Evolutionary conservation across 2,329 filamentous ascomycete species (phyloP).

Genomic region (Zelopaecilomyces penicillatus): DNA sequence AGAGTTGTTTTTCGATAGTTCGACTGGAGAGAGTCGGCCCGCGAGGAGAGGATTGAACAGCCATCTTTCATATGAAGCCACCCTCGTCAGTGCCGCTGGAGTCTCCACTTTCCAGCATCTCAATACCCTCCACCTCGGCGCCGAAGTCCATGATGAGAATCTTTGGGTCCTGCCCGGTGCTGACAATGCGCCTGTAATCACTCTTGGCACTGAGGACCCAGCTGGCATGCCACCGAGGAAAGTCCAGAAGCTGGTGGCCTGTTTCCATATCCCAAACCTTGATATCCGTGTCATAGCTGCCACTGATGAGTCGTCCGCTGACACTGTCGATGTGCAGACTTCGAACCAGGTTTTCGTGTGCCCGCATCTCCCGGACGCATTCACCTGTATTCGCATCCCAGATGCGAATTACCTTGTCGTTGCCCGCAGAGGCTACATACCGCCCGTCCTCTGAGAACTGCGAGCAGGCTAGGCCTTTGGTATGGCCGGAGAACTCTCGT

Average conservation of each 20-base stretch:
- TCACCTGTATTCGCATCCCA: conserved; percentile 90
- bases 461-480: conserved; percentile 87
- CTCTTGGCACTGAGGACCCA: conserved; percentile 97
- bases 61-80: conserved; percentile 18
- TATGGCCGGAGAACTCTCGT: conserved; percentile 83
- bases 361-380: conserved; percentile 69
- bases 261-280: conserved; percentile 86
- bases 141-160: conserved; percentile 93
- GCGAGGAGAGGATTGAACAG: neutral
- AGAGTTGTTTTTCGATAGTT: too few relatives aligned
- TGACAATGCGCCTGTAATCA: conserved; percentile 89
- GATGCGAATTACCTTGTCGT: conserved; percentile 90
- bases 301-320: conserved; percentile 79
- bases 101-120: conserved; percentile 43
- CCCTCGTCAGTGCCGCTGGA: conserved; percentile 10
- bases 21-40: conserved; percentile 4
- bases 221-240: conserved; percentile 90
- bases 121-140: conserved; percentile 47
- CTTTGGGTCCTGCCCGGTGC: conserved; percentile 87
- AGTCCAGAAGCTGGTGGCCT: conserved; percentile 69
- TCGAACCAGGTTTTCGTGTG: conserved; percentile 79
- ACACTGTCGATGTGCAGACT: conserved; percentile 84
- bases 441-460: conserved; percentile 95
- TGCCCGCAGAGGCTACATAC: conserved; percentile 87
- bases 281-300: conserved; percentile 90